Evolutionary conservation across 1,284 basidiomycete species (phyloP), one percentile per base, ranked within the genome.

Genomic region (Phaffia rhodozyma): DNA sequence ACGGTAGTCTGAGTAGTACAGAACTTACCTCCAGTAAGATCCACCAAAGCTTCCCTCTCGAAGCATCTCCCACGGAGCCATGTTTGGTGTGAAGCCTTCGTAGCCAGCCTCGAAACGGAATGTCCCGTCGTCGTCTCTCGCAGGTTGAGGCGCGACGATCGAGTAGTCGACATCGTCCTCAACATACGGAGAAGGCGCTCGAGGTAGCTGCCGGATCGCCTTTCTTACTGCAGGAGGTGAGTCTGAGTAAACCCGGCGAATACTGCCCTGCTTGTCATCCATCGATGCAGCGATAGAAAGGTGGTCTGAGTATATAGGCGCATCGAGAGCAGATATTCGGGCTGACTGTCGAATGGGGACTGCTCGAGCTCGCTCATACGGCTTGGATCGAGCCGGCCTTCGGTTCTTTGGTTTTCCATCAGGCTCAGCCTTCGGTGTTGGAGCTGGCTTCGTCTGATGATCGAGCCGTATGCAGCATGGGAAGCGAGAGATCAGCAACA

Each of bases 41-140:
- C 64, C 64, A 3, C 60, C 64, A 21, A 66, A 66, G 16, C 23
- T 27, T 6, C 64, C 64, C 4, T 11, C 43, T 34, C 55, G 49
- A 49, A 61, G 23, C 13, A 66, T 54, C 51, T 66, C 64, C 60
- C 47, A 48, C 20, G 64, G 64, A n/a, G 48, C 47, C 38, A 66
- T 23, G 23, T 66, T 66, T 0, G 64, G 64, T 16, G 50, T 66
- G 34, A 66, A 66, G 18, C 64, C 64, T 23, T 61, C 64, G 60
- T 52, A 62, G 3, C 60, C 64, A 1, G 57, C 55, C 55, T 66
- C 64, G 32, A 66, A 66, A 16, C 43, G 16, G 30, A 51, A 38
- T 48, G 48, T 54, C 29, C 62, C 56, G 9, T 16, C 27, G 20
- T 38, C 29, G 23, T 38, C 55, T 20, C 60, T 38, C 1, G 55